Evolutionary conservation across 768 basidiomycete genomes (phyloP).

Genomic region (Amanita brunnescens): DNA sequence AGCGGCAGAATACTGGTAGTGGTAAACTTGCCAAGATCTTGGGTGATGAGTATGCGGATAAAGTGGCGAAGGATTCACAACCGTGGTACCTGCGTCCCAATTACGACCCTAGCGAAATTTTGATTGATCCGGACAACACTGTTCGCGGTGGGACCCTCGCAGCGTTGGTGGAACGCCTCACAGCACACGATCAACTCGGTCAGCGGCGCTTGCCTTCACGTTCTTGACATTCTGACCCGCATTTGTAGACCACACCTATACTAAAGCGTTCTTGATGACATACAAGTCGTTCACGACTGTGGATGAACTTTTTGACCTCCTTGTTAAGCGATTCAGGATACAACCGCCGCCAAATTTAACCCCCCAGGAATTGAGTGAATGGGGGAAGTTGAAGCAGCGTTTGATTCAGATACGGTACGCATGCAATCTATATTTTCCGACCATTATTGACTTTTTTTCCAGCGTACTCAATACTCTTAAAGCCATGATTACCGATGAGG

Average conservation of each 20-base stretch:
- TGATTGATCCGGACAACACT: constrained; percentile 76
- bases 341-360: constrained; percentile 61
- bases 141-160: constrained; percentile 82
- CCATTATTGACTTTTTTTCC: background rate
- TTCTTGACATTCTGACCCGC: constrained; percentile 4
- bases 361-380: constrained; percentile 57
- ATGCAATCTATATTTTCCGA: background rate
- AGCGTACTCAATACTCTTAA: constrained; percentile 90
- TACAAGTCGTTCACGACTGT: constrained; percentile 90
- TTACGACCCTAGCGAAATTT: constrained; percentile 70
- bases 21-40: constrained; percentile 64
- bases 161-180: constrained; percentile 83
- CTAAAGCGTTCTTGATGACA: constrained; percentile 88
- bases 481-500: constrained; percentile 78
- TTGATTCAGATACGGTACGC: constrained; percentile 80
- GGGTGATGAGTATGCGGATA: constrained; percentile 44
- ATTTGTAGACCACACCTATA: constrained; percentile 62
- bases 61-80: constrained; percentile 33
- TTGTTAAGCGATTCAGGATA: constrained; percentile 74
- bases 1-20: constrained; percentile 22
- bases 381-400: constrained; percentile 80
- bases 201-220: constrained; percentile 16
- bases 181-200: constrained; percentile 86
- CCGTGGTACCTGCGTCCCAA: constrained; percentile 87
- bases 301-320: constrained; percentile 73